Conservation (phyloP, 371 early-diverging fungal genomes). For the Apophysomyces elegans region DNA sequence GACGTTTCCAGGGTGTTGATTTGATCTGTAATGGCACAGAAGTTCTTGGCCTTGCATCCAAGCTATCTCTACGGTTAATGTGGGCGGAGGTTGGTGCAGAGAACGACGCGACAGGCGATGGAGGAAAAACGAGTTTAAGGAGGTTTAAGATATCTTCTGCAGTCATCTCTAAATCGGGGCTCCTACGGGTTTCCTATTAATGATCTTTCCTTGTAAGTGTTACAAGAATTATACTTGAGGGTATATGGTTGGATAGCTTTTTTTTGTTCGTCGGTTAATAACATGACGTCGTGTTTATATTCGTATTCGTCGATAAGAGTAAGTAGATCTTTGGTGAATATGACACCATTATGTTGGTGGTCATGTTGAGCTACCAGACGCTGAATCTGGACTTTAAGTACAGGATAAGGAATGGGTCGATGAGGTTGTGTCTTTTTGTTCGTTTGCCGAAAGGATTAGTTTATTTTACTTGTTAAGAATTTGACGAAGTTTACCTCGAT, state of each 20-base stretch:
- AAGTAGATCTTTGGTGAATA: slow-evolving; percentile 47
- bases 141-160: slow-evolving; percentile 52
- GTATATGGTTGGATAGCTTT: slow-evolving; percentile 49
- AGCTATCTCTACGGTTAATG: slow-evolving; percentile 4
- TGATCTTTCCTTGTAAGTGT: background rate
- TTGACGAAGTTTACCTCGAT: background rate
- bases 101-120: slow-evolving; percentile 27
- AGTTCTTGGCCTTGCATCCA: slow-evolving; percentile 22
- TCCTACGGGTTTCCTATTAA: slow-evolving; percentile 12
- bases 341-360: slow-evolving; percentile 30
- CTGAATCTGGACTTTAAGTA: slow-evolving; percentile 47
- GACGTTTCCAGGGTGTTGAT: slow-evolving; percentile 35
- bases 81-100: slow-evolving; percentile 29
- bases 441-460: background rate
- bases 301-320: slow-evolving; percentile 46
- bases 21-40: slow-evolving; percentile 14
- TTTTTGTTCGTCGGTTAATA: slow-evolving; percentile 45
- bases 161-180: slow-evolving; percentile 57
- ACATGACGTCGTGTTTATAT: slow-evolving; percentile 33
- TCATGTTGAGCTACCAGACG: slow-evolving; percentile 38
- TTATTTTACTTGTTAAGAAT: background rate
- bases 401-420: slow-evolving; percentile 41
- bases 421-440: slow-evolving; percentile 9
- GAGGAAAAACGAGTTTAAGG: slow-evolving; percentile 43
- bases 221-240: slow-evolving; percentile 8